Evolutionary conservation across 495 filamentous ascomycete species (phyloP), one percentile per base, ranked within the genome.

Genomic region (Bombardia bombarda): DNA sequence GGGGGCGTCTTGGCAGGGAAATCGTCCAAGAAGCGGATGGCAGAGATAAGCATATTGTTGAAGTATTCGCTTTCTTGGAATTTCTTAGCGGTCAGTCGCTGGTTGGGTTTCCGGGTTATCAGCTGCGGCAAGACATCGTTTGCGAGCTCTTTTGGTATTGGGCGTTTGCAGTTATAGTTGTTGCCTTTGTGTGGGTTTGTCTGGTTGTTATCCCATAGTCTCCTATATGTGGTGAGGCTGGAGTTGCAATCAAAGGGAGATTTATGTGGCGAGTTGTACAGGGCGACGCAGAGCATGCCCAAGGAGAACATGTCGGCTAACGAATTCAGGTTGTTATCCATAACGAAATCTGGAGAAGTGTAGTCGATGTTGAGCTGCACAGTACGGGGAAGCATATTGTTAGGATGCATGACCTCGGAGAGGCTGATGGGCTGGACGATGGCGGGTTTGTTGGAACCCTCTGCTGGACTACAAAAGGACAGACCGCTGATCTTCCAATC

Each of bases 401-500:
- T 86, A 52, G 84, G 74, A 53, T 89, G 84, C 1, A 95, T 69
- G n/a, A 79, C 80, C 59, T 95, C 90, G 10, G 81, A 83, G 7
- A 95, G 74, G 35, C 79, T 84, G 49, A 96, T 79, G 8, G 86
- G 84, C 13, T 79, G 69, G 19, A 89, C 72, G 4, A 82, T 80
- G 8, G 80, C 79, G 17, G 81, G 73, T 32, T 81, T 78, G 19
- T 75, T 77, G 7, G 85, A 84, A 37, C 73, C 70, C 43, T 84
- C 79, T 20, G 83, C 75, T 7, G 86, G 83, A 16, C 85, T 83
- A 52, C 86, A 83, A 63, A 96, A 97, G n/a, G 82, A 78, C 33
- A 98, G 71, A 24, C 90, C 90, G 40, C 87, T 88, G 38, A 98
- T 86, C 58, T 98, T 98, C 92, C 92, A 98, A 63, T 98, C 92